Evolutionary conservation across 2,329 filamentous ascomycete species (phyloP).

Genomic region (Rhytidhysteron rufulum): DNA sequence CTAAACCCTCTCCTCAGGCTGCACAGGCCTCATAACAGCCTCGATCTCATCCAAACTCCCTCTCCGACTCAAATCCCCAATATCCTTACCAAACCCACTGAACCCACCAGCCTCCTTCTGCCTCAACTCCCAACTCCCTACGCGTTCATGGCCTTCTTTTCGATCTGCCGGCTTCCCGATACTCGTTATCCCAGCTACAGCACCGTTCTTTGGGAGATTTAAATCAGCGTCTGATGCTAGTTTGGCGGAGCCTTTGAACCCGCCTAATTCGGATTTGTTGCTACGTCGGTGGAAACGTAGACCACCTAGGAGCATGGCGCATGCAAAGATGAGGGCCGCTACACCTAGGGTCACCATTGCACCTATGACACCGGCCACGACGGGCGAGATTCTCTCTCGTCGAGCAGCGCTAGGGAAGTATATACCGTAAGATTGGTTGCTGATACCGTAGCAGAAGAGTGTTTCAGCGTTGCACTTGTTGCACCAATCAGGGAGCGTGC

Average conservation of each 20-base stretch:
- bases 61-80: conserved; percentile 22
- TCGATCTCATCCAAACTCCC: conserved; percentile 47
- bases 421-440: conserved; percentile 13
- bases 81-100: conserved; percentile 8
- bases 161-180: conserved; percentile 15
- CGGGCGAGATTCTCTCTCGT: conserved; percentile 33
- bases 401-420: neutral
- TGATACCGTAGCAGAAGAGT: conserved; percentile 50
- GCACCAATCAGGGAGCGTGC: conserved; percentile 52
- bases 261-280: conserved; percentile 42
- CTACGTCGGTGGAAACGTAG: conserved; percentile 41
- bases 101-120: conserved; percentile 29
- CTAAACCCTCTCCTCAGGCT: conserved; percentile 47
- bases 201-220: conserved; percentile 42
- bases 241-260: conserved; percentile 55
- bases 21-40: conserved; percentile 41
- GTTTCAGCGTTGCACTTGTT: conserved; percentile 41
- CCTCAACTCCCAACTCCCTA: conserved; percentile 56
- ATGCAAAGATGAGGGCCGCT: conserved; percentile 38
- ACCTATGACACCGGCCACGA: conserved; percentile 54
- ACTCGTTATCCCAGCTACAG: conserved; percentile 25
- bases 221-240: conserved; percentile 54
- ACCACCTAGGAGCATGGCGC: conserved; percentile 44
- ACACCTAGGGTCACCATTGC: conserved; percentile 50
- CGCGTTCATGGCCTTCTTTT: conserved; percentile 46